phyloP scores from a whole-genome alignment of 2,329 filamentous ascomycete genomes.

The Alternaria ethzedia region DNA sequence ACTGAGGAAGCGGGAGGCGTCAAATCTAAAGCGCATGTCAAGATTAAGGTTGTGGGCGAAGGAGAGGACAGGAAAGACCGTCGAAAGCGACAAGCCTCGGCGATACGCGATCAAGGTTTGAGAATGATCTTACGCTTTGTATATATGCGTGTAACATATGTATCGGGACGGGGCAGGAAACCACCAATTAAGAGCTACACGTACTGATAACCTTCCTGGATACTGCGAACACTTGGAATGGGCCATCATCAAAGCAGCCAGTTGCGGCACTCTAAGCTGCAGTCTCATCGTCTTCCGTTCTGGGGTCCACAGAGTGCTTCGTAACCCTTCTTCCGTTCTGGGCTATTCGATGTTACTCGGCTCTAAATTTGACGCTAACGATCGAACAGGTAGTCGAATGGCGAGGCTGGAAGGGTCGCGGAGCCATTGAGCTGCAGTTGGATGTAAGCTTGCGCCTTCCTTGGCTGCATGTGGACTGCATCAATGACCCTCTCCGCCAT shows the following conservation, averaged over 20 bases:
- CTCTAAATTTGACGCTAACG: not conserved
- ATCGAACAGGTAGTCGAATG: not conserved
- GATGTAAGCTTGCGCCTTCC: not conserved
- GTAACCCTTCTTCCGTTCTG: not conserved
- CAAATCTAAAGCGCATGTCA: slow-evolving; percentile 44
- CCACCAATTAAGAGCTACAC: not conserved
- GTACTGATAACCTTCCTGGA: not conserved
- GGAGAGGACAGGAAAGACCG: slow-evolving; percentile 29
- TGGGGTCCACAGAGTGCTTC: not conserved
- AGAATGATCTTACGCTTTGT: slow-evolving; percentile 9
- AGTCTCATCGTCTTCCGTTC: not conserved
- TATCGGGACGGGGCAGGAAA: slow-evolving; percentile 2
- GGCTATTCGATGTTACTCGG: not conserved
- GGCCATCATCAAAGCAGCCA: not conserved
- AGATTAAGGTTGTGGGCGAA: slow-evolving; percentile 45
- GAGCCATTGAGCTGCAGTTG: not conserved
- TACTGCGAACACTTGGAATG: not conserved
- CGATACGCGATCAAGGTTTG: slow-evolving; percentile 30
- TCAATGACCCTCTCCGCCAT: not conserved
- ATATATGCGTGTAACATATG: slow-evolving; percentile 28
- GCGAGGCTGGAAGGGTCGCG: not conserved
- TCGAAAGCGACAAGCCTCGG: slow-evolving; percentile 22
- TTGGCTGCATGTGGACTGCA: not conserved
- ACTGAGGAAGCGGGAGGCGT: slow-evolving; percentile 10
- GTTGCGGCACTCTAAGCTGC: not conserved